phyloP scores from a whole-genome alignment of 441 rosid genomes.

The California macrophylla region DNA sequence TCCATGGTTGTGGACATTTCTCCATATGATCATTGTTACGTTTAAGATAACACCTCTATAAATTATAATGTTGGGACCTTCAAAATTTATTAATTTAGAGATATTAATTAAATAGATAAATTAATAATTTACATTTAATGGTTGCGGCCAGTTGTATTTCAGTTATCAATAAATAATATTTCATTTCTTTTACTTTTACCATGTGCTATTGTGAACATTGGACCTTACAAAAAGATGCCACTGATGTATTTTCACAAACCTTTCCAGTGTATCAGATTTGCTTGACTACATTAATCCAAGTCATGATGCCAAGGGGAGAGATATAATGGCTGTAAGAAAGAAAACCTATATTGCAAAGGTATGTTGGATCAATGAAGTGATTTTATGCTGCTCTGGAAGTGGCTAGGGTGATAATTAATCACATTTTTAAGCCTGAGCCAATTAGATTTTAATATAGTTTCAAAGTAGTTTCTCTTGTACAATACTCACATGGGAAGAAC shows the following conservation, averaged over 20 bases:
- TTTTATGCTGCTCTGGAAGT: not conserved
- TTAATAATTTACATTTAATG: too few relatives aligned
- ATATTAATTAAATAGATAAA: too few relatives aligned
- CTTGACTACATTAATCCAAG: conserved; percentile 69
- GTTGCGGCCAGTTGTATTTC: too few relatives aligned
- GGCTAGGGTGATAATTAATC: not conserved
- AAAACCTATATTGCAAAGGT: conserved; percentile 50
- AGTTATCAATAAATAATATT: too few relatives aligned
- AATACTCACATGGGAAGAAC: too few relatives aligned
- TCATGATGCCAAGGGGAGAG: conserved; percentile 55
- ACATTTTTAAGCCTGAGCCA: not conserved
- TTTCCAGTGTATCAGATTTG: conserved; percentile 63
- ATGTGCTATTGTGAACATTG: conserved; percentile 9
- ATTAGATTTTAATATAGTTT: not conserved
- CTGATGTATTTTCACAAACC: conserved; percentile 17
- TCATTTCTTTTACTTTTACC: too few relatives aligned
- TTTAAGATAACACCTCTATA: too few relatives aligned
- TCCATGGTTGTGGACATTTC: too few relatives aligned
- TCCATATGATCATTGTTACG: too few relatives aligned
- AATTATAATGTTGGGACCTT: too few relatives aligned
- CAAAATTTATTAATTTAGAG: too few relatives aligned
- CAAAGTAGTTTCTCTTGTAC: not conserved
- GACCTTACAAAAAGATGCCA: not conserved
- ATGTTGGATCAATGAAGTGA: conserved; percentile 7
- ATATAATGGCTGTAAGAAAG: conserved; percentile 37